Conservation (phyloP, 345 rosid genomes). For the Durio zibethinus region DNA sequence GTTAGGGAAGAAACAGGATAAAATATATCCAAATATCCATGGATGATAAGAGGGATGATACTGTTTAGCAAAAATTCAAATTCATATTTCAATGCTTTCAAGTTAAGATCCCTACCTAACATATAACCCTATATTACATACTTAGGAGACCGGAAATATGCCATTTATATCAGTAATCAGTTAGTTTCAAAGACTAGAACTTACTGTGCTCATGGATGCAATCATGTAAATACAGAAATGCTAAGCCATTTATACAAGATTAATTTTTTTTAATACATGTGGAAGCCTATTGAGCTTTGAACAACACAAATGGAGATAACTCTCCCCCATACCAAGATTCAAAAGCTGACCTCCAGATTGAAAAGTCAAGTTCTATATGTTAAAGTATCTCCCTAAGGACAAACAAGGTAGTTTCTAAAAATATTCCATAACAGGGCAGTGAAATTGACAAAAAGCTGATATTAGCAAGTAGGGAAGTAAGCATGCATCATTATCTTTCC, state of each 20-base stretch:
- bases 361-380: background rate
- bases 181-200: slow-evolving; percentile 1
- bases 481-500: slow-evolving; percentile 1
- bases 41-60: background rate
- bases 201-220: background rate
- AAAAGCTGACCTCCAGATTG: background rate
- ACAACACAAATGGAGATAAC: slow-evolving; percentile 43
- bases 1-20: background rate
- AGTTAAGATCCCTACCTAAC: background rate
- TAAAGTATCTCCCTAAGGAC: background rate
- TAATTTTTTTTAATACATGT: background rate
- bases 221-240: background rate
- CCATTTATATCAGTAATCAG: background rate
- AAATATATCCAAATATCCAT: background rate
- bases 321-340: background rate
- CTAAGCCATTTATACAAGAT: background rate
- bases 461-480: background rate
- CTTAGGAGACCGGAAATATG: background rate
- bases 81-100: background rate
- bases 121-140: background rate
- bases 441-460: background rate
- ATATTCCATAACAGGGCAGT: background rate
- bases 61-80: background rate
- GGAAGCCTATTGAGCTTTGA: slow-evolving; percentile 53
- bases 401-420: background rate